Base-by-base conservation (phyloP, 768 basidiomycete genomes). In the Pleurotus djamor region DNA sequence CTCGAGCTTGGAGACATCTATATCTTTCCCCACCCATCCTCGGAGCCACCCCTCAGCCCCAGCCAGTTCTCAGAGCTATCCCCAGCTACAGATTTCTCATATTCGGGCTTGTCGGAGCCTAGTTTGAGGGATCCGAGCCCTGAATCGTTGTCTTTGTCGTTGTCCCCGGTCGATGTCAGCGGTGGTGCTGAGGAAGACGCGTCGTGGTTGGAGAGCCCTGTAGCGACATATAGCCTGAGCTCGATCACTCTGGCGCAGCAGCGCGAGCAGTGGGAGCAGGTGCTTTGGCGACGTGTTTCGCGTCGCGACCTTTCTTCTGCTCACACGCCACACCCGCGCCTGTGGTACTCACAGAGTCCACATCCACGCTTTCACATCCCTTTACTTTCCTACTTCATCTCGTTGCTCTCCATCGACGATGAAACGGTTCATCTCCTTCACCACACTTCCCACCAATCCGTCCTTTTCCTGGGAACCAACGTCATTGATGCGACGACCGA, bases 381-480 rank as follows among this genome's bases (percentile, higher is more conserved):
- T 8, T 61, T 79, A 8, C 64, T 79, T 3, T 75, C 75, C 0
- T 71, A 76, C 61, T 68, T 78, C 55, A 51, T 73, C 5, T 69
- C 70, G 7, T 55, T 77, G n/a, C 66, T 79, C 38, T 63, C 69
- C 28, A 58, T 76, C 32, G 77, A 79, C 59, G 73, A 75, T 17
- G 68, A 73, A 6, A 77, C 74, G 1, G 55, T 75, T 4, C 72
- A 73, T 48, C 72, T 78, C 28, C 66, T 79, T 41, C 68, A 71
- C 5, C 69, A 71, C 17, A 62, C 74, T 5, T 62, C 72, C 6
- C 60, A 63, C 8, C 68, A 71, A 8, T 71, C 76, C 9, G 50
- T 70, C 3, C 65, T 76, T 13, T 76, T 77, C 59, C 70, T 73
- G 5, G 71, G 69, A 16, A 12, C 54, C 2, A 44, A 14, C 21